These are phyloP conservation scores for Scleromitrula shiraiana DNA, from an alignment of 2,329 filamentous ascomycete species.

Conservation along the genomic window DNA sequence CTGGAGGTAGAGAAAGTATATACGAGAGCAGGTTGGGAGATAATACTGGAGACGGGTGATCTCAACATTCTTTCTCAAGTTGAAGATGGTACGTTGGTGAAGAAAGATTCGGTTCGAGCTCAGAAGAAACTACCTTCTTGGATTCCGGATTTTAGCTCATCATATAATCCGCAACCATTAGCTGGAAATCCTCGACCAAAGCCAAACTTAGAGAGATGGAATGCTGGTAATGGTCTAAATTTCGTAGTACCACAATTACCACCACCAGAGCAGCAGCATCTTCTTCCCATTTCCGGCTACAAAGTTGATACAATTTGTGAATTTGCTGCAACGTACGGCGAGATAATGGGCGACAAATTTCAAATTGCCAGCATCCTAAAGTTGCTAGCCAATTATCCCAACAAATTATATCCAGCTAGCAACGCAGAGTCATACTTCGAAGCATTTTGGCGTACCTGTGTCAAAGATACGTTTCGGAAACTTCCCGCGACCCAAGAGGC, in stretches of 20 bases:
- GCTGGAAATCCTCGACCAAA: slow-evolving; percentile 10
- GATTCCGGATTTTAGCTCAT: slow-evolving; percentile 13
- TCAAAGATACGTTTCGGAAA: slow-evolving; percentile 12
- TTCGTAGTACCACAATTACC: slow-evolving; percentile 2
- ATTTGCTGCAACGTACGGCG: neutral
- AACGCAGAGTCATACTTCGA: slow-evolving; percentile 1
- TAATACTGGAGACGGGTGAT: slow-evolving; percentile 10
- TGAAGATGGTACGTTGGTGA: slow-evolving; percentile 7
- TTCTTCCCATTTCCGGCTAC: slow-evolving; percentile 1
- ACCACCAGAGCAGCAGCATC: neutral
- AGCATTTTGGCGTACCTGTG: slow-evolving; percentile 12
- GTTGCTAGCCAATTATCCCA: neutral
- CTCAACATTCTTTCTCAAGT: slow-evolving; percentile 15
- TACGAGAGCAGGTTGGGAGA: slow-evolving; percentile 8
- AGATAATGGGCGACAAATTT: slow-evolving; percentile 7
- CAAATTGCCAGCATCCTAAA: neutral
- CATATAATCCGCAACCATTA: slow-evolving; percentile 7
- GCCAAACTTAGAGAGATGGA: slow-evolving; percentile 5
- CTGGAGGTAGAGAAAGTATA: slow-evolving; percentile 3
- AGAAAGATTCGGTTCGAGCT: neutral
- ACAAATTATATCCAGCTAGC: neutral
- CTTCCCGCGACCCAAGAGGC: neutral
- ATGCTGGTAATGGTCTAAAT: slow-evolving; percentile 5
- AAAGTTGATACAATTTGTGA: neutral
- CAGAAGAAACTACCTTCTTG: slow-evolving; percentile 11